Evolutionary conservation across 257 asterid species (phyloP).

Genomic region (Catharanthus roseus): DNA sequence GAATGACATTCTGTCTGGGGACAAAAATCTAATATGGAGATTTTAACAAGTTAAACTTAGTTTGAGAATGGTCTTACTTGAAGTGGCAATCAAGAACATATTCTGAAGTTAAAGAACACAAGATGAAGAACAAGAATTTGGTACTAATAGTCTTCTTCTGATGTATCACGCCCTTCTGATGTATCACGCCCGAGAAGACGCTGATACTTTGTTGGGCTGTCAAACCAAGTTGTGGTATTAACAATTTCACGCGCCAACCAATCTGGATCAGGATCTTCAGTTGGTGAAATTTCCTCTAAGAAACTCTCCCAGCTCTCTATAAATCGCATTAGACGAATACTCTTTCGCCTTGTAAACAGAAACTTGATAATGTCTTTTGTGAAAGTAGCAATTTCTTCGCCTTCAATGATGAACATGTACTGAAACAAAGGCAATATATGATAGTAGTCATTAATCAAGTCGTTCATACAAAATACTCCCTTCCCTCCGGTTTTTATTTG

Average conservation of each 20-base stretch:
- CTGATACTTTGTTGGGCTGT: conserved; percentile 49
- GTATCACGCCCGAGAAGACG: conserved; percentile 15
- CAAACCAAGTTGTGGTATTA: conserved; percentile 50
- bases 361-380: conserved; percentile 47
- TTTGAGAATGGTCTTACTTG: not conserved
- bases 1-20: not conserved
- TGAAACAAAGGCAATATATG: conserved; percentile 29
- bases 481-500: no score
- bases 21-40: no score
- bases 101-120: not conserved
- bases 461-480: not conserved
- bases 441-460: not conserved
- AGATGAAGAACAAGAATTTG: not conserved
- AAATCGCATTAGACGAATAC: conserved; percentile 54
- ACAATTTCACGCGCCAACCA: conserved; percentile 55
- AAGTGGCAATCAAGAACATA: not conserved
- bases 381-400: conserved; percentile 47
- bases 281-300: conserved; percentile 28
- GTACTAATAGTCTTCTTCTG: not conserved
- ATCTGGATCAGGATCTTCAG: conserved; percentile 37
- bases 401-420: conserved; percentile 62
- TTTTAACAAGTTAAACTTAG: not conserved
- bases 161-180: not conserved
- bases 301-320: conserved; percentile 29
- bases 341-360: conserved; percentile 45